Base-by-base conservation (phyloP, 192 early-diverging fungal species). In the Pilobolus umbonatus region DNA sequence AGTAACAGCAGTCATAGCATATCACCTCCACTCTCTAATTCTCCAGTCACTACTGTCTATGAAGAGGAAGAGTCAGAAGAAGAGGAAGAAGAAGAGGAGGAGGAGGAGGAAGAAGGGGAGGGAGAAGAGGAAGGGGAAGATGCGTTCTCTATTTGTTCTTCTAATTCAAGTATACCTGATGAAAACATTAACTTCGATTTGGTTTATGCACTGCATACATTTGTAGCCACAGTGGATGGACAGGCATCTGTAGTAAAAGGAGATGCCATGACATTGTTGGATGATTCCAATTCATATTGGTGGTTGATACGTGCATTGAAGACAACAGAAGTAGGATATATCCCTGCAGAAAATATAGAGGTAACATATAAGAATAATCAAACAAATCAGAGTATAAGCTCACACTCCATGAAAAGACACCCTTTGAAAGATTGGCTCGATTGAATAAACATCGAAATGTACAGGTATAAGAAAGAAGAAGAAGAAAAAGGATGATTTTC, bases 331-430 rank as follows among this genome's bases (percentile, higher is more conserved):
- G 83, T 92, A 61, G 90, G 90, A 12, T 92, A 92, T 68, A 88
- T 92, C 38, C 90, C 90, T 19, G 90, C 90, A 2, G 90, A 92
- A 64, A 90, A 92, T 62, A 83, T 92, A 44, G 89, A 92, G 68
- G 83, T 86, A 72, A 26, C 19, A 5, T n/a, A 56, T 34, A 34
- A 30, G 15, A 21, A 34, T 15, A 25, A 17, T 31, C 17, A 38
- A n/a, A 36, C 12, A 19, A 40, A 35, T 32, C n/a, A 21, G 12
- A 44, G 8, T 46, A 19, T 24, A 0, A 30, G 44, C 47, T 12
- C 25, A 24, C n/a, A 5, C 28, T 42, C 28, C 12, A 51, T 17
- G 24, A 22, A 32, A 65, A 84, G 80, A 92, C 88, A 3, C 90
- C 90, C 0, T 86, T 74, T 65, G 90, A 92, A 61, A 78, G 87